These are phyloP conservation scores for Abelmoschus esculentus DNA, from an alignment of 345 rosid genomes.

Conservation along the genomic window DNA sequence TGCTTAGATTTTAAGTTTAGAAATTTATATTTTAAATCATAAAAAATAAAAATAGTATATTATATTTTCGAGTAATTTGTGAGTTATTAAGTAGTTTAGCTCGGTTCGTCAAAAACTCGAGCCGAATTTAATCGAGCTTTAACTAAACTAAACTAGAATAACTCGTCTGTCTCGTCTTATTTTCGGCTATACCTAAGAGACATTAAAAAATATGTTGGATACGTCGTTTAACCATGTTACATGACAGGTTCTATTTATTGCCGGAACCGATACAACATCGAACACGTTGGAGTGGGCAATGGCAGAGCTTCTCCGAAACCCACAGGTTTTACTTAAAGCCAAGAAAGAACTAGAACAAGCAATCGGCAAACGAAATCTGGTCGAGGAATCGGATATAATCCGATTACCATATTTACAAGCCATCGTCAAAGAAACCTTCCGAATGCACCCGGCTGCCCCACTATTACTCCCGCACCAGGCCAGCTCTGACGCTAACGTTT, in stretches of 20 bases:
- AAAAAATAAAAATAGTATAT: too few relatives aligned
- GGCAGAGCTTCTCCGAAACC: slow-evolving; percentile 37
- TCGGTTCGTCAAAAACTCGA: too few relatives aligned
- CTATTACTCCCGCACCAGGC: slow-evolving; percentile 37
- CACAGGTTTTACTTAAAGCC: slow-evolving; percentile 24
- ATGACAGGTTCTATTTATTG: slow-evolving; percentile 34
- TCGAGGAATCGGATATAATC: slow-evolving; percentile 32
- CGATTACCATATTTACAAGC: slow-evolving; percentile 39
- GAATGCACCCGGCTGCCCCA: slow-evolving; percentile 39
- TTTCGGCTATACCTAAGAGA: too few relatives aligned
- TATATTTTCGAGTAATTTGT: too few relatives aligned
- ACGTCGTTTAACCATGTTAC: not conserved
- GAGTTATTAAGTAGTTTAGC: too few relatives aligned
- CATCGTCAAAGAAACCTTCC: slow-evolving; percentile 38
- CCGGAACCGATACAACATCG: slow-evolving; percentile 45
- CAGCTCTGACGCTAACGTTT: slow-evolving; percentile 17
- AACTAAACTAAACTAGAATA: too few relatives aligned
- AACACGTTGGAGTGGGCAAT: slow-evolving; percentile 52
- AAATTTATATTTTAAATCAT: too few relatives aligned
- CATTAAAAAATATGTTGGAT: too few relatives aligned
- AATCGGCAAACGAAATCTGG: slow-evolving; percentile 23
- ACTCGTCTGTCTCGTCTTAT: too few relatives aligned
- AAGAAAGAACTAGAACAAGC: slow-evolving; percentile 24
- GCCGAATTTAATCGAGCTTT: too few relatives aligned
- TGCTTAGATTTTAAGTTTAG: too few relatives aligned